These are phyloP conservation scores for Wallacemonas sp. DNA, from an alignment of 208 protist genomes.

Conservation along the genomic window DNA sequence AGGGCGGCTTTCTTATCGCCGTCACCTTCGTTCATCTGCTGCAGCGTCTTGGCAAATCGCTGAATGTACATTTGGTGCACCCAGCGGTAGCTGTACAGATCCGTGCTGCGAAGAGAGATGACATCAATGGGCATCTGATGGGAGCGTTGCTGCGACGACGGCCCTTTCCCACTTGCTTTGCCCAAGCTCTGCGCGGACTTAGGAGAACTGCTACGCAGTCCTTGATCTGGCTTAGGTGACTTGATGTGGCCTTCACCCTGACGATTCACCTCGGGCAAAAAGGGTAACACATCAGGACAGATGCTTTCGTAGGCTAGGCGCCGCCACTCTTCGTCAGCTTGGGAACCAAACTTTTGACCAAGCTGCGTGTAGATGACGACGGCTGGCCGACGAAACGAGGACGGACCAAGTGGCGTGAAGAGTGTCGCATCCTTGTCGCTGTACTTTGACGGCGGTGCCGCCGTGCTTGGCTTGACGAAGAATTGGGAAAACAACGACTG, in stretches of 20 bases:
- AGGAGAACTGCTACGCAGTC: not conserved
- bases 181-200: too few species aligned
- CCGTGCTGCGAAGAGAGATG: constrained; percentile 75
- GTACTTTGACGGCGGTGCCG: constrained; percentile 22
- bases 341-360: constrained; percentile 77
- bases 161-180: not conserved
- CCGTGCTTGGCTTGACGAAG: constrained; percentile 13
- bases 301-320: constrained; percentile 72
- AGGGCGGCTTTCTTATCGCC: not conserved
- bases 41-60: constrained; percentile 68
- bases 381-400: constrained; percentile 65
- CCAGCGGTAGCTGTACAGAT: constrained; percentile 83
- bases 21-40: constrained; percentile 16
- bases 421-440: constrained; percentile 41
- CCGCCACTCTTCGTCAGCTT: constrained; percentile 75
- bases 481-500: constrained; percentile 30
- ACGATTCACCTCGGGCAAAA: constrained; percentile 26
- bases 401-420: constrained; percentile 52
- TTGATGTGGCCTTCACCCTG: constrained; percentile 27
- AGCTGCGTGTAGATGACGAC: constrained; percentile 86
- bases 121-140: constrained; percentile 70
- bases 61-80: constrained; percentile 76
- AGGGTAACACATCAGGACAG: constrained; percentile 50
- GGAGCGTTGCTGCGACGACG: not conserved
- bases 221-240: constrained; percentile 17